A percentile compares a stretch with the other conserved stretches of the same genome.
These are phyloP conservation scores for Protostelium mycophagum DNA, from an alignment of 78 protist species.

Conservation along the genomic window DNA sequence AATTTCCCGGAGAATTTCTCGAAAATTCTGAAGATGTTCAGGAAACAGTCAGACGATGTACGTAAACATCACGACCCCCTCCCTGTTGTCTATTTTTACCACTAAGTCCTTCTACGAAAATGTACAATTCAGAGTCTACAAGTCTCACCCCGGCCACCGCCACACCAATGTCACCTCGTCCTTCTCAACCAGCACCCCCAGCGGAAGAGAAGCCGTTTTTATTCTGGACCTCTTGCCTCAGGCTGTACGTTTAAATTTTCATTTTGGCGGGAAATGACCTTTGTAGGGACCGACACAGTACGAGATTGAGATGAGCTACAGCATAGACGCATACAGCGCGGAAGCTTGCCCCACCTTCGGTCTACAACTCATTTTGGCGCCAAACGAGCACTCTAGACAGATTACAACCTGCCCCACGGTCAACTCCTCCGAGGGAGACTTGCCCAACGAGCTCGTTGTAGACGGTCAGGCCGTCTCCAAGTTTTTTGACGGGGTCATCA, in stretches of 20 bases:
- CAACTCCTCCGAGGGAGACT: not conserved
- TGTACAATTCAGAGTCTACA: not conserved
- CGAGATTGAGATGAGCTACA: not conserved
- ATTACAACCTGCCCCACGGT: not conserved
- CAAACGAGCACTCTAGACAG: not conserved
- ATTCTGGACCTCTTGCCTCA: not conserved
- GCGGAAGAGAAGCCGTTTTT: not conserved
- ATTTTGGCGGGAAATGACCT: not conserved
- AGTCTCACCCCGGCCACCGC: not conserved
- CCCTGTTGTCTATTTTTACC: not conserved
- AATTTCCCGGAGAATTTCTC: not conserved
- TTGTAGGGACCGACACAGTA: not conserved
- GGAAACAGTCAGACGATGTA: not conserved
- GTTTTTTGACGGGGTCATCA: not conserved
- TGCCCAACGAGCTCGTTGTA: not conserved
- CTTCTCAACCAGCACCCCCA: not conserved
- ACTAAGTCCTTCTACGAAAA: not conserved
- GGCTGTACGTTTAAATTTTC: not conserved
- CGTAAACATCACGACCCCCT: not conserved
- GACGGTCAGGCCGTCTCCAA: not conserved
- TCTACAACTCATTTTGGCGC: not conserved
- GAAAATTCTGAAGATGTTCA: not conserved
- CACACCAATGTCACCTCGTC: not conserved
- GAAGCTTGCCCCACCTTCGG: not conserved
- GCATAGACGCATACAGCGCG: not conserved